phyloP scores from a whole-genome alignment of 2,329 filamentous ascomycete species.

The Dothistroma septosporum region DNA sequence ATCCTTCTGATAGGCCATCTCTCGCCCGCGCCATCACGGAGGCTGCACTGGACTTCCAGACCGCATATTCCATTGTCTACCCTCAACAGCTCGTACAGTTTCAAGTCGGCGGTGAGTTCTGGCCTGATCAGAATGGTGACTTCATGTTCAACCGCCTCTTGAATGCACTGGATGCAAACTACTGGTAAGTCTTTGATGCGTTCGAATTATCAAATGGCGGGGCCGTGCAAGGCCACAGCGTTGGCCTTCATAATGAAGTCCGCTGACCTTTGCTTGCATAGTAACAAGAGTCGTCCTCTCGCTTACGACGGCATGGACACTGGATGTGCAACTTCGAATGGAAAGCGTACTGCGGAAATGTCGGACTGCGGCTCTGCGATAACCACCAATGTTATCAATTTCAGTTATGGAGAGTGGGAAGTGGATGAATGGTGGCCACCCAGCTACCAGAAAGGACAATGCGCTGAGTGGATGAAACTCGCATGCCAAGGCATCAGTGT shows the following conservation, averaged over 20 bases:
- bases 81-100: constrained; percentile 22
- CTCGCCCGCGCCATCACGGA: constrained; percentile 16
- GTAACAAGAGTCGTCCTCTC: too few species aligned
- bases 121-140: constrained; percentile 14
- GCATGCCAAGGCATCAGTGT: constrained; percentile 59
- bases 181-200: constrained; percentile 12
- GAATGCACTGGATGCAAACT: constrained; percentile 16
- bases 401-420: constrained; percentile 63
- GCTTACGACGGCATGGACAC: constrained; percentile 10
- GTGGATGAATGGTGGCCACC: constrained; percentile 49
- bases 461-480: constrained; percentile 59
- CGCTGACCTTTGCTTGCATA: too few species aligned
- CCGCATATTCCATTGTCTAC: constrained; percentile 23
- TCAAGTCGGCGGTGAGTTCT: constrained; percentile 21
- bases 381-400: constrained; percentile 51
- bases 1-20: background rate
- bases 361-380: constrained; percentile 21
- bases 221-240: too few species aligned
- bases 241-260: too few species aligned
- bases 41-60: constrained; percentile 22
- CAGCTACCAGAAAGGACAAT: constrained; percentile 57
- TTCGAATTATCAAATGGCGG: too few species aligned
- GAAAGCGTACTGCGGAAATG: constrained; percentile 9
- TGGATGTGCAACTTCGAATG: constrained; percentile 13
- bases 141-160: constrained; percentile 17